Base-by-base conservation (phyloP, 176 grass and related monocot genomes). In the Bothriochloa decipiens region DNA sequence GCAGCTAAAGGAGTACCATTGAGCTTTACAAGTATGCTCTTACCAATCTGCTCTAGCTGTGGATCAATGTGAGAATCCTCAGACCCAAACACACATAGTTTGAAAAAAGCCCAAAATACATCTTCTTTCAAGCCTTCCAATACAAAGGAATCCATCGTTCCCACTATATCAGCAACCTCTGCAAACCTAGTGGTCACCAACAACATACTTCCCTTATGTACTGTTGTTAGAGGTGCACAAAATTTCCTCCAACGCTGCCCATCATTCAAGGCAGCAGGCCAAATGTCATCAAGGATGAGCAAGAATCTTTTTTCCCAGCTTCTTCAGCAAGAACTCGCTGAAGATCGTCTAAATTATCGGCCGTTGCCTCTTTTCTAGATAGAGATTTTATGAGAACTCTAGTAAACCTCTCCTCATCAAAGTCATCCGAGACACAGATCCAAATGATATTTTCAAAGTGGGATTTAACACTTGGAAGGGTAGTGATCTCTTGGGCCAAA, bases 251-350 rank as follows among this genome's bases (percentile, higher is more conserved):
- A 92, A 13, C 79, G 10, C 29, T 22, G 29, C 27, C 27, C 60
- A 49, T 35, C 79, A 16, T 72, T 72, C 35, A 52, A 57, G 35
- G 25, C 49, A 14, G 74, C 68, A 10, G 29, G 55, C 85, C 89
- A 84, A 57, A 66, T 60, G 25, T 71, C 63, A 81, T 89, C 87
- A 33, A 92, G 75, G 23, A 92, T 58, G 27, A 92, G 37, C 7
- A 92, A 62, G 13, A 86, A 77, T 25, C 8, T 81, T 12, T 73
- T 1, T 18, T 50, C 0, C 15, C 20, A 58, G 77, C 9, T 14
- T 15, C 47, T 4, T 18, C 0, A 11, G 12, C 26, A 64, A 92
- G 80, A 39, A 1, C 7, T 4, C 16, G 26, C 32, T 87, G 80
- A 25, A 91, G 82, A 27, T 23, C 36, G 28, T 88, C n/a, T 18